Evolutionary conservation across 257 asterid genomes (phyloP).

Genomic region (Salvia hispanica): DNA sequence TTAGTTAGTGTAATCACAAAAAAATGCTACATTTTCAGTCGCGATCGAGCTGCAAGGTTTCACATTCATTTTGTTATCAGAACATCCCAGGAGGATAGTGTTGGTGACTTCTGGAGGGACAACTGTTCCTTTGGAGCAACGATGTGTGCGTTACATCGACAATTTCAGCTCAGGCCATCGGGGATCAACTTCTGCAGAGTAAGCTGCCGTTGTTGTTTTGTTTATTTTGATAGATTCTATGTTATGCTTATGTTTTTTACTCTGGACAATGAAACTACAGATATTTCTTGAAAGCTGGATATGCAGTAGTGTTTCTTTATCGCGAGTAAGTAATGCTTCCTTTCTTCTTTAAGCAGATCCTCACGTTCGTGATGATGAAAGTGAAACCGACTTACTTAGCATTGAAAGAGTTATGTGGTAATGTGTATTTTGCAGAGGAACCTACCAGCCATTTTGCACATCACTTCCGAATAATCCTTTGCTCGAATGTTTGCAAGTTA

Average conservation of each 20-base stretch:
- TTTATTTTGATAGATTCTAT: constrained; percentile 13
- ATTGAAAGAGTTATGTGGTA: not conserved
- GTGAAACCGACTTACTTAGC: not conserved
- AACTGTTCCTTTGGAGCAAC: constrained; percentile 88
- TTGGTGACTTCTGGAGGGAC: constrained; percentile 98
- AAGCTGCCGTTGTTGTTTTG: constrained; percentile 27
- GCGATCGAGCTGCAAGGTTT: not conserved
- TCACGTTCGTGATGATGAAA: not conserved
- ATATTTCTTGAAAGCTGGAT: constrained; percentile 85
- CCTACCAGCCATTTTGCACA: constrained; percentile 82
- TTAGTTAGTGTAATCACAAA: constrained; percentile 8
- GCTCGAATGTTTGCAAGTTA: constrained; percentile 72
- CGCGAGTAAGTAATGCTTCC: constrained; percentile 58
- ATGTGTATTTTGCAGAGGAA: constrained; percentile 60
- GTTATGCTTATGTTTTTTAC: constrained; percentile 21
- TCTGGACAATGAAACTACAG: constrained; percentile 45
- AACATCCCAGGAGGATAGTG: constrained; percentile 55
- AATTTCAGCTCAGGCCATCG: constrained; percentile 96
- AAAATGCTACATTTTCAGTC: too few relatives aligned
- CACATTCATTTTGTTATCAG: constrained; percentile 36
- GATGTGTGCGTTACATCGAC: constrained; percentile 90
- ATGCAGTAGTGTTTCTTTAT: constrained; percentile 82
- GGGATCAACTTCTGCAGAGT: constrained; percentile 98
- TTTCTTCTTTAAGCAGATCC: constrained; percentile 6
- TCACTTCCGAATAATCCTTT: constrained; percentile 90